Base-by-base conservation (phyloP, 2,329 filamentous ascomycete genomes). In the Aspergillus fructus region DNA sequence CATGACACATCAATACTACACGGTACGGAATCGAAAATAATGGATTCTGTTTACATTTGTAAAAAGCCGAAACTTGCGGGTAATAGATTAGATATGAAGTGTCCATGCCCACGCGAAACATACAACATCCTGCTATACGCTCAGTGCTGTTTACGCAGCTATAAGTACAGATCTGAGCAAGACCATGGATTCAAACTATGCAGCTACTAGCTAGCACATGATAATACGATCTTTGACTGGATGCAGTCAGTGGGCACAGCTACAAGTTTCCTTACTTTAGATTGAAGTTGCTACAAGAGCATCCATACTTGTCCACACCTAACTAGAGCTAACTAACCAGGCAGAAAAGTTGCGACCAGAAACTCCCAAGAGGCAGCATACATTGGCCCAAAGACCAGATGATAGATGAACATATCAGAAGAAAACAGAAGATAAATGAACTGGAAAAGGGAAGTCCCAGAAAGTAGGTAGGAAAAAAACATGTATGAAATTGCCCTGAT, bases 401-500 rank as follows among this genome's bases (percentile, higher is more conserved):
- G 17, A 30, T 47, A 49, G 55, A 48, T 17, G 39, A n/a, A 49
- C 43, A 39, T 33, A 56, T 49, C 42, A 43, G 43, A 56, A 37
- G 53, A 12, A 3, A 30, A 40, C n/a, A n/a, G 12, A 17, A 27
- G 27, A 34, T 33, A 46, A 27, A 42, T 17, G 33, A 48, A 41
- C 13, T 50, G 12, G 13, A 27, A 55, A 30, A 23, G 11, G 42
- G 49, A 15, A 50, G 37, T 23, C 37, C 46, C 27, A 53, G 27
- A 49, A 34, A 11, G 19, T 48, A 34, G n/a, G 17, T 19, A 53
- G 24, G 21, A 21, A 49, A 30, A 46, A 30, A 49, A 51, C 33
- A 53, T 57, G 46, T 39, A 48, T 37, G 33, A 49, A 23, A 53
- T 49, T 43, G 39, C 55, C 49, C 48, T 39, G 19, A 48, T 27